phyloP scores from a whole-genome alignment of 352 stramenopile genomes.

The Pythium folliculosum region DNA sequence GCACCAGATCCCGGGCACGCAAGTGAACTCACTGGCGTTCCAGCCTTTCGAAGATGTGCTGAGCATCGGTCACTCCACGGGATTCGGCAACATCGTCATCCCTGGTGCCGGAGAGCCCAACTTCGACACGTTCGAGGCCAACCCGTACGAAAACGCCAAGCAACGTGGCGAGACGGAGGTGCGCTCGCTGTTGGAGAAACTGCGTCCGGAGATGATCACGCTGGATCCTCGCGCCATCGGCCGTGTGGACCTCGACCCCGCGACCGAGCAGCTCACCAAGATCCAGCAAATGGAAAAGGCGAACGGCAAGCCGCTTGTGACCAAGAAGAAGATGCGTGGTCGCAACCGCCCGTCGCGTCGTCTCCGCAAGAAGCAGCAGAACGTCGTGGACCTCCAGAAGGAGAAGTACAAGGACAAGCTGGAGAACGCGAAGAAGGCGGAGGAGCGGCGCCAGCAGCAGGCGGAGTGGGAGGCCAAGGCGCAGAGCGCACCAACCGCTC shows the following conservation, averaged over 20 bases:
- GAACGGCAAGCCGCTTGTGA: constrained; percentile 66
- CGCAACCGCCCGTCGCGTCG: constrained; percentile 97
- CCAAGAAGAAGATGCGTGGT: constrained; percentile 97
- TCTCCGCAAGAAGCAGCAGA: constrained; percentile 96
- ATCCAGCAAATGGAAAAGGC: constrained; percentile 68
- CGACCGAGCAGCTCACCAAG: constrained; percentile 85
- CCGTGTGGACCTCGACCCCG: constrained; percentile 91
- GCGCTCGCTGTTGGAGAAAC: constrained; percentile 96
- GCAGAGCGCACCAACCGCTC: constrained; percentile 68
- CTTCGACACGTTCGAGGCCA: constrained; percentile 98
- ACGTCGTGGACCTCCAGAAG: constrained; percentile 96
- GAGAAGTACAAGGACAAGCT: constrained; percentile 89
- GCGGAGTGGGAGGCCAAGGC: constrained; percentile 81
- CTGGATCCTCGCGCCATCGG: constrained; percentile 94
- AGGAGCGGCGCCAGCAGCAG: constrained; percentile 73
- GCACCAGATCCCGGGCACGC: constrained; percentile 82
- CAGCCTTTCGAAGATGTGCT: constrained; percentile 98
- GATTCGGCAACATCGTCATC: constrained; percentile 89
- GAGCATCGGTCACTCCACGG: constrained; percentile 91
- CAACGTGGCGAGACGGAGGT: constrained; percentile 97
- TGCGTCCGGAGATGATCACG: constrained; percentile 98
- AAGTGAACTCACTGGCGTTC: constrained; percentile 93
- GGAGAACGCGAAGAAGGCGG: constrained; percentile 71
- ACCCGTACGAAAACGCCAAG: constrained; percentile 97
- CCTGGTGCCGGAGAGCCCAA: constrained; percentile 97